Base-by-base conservation (phyloP, 352 stramenopile species). In the Globisporangium nodosum region DNA sequence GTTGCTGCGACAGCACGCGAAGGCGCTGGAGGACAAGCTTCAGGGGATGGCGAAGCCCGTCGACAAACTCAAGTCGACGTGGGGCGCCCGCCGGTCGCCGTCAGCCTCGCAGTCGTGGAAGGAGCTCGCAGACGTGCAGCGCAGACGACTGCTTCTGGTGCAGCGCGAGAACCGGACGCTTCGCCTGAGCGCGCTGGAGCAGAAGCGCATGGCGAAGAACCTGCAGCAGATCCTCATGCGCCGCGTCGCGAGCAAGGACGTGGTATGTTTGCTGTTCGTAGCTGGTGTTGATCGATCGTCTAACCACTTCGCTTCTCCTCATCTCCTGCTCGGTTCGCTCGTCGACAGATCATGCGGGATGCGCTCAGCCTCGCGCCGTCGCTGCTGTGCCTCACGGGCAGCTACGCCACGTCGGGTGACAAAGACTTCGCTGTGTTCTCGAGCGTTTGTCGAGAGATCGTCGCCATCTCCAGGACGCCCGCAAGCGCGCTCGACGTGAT, bases 171-270 rank as follows among this genome's bases (percentile, higher is more conserved):
- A 55, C 49, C 20, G n/a, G 16, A 11, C 21, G 6, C 49, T 61
- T 15, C 47, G 47, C 20, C 21, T 24, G 39, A 11, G 18, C 5
- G 47, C 18, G 1, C 2, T 40, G 6, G 47, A 55, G 18, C 46
- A 61, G 24, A 55, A 50, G 21, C 33, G 35, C 11, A 55, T 61
- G 35, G 47, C 47, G 9, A 55, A 42, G 35, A 55, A 21, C 12
- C 56, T 61, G 16, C 35, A 61, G 18, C 47, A 31, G 9, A 50
- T 61, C 27, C 47, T 61, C 27, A 18, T 52, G 18, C 42, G 42
- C 9, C 42, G 54, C 3, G 31, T 46, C 11, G 43, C 35, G 0
- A 49, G 12, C 3, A 37, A 21, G n/a, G 6, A 45, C n/a, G 18
- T 45, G 27, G 24, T 35, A 16, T 15, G 49, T 40, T 5, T 27